Evolutionary conservation across 768 basidiomycete species (phyloP).

Genomic region (Tulasnella sp.): DNA sequence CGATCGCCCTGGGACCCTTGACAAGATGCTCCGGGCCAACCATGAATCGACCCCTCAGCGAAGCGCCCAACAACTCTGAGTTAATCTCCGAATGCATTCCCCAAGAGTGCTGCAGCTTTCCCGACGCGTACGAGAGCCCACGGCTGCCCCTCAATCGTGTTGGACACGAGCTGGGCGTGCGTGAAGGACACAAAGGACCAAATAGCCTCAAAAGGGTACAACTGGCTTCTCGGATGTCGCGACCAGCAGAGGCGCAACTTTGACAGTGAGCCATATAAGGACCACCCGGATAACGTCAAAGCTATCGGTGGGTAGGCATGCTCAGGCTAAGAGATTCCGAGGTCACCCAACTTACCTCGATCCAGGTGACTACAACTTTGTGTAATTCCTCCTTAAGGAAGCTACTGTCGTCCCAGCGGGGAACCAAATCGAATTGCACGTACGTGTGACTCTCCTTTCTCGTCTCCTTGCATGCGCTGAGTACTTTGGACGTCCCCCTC

Average conservation of each 20-base stretch:
- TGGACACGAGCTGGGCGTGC: conserved; percentile 58
- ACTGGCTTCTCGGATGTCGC: background rate
- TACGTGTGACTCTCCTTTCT: conserved; percentile 34
- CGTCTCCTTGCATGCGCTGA: no score
- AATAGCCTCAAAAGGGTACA: conserved; percentile 50
- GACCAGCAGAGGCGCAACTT: conserved; percentile 17
- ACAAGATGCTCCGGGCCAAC: background rate
- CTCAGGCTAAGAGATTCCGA: no score
- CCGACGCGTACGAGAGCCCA: conserved; percentile 69
- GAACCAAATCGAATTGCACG: conserved; percentile 82
- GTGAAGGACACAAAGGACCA: conserved; percentile 50
- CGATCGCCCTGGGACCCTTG: conserved; percentile 13
- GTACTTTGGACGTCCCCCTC: no score
- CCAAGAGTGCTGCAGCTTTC: conserved; percentile 70
- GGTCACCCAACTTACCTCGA: background rate
- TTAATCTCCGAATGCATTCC: conserved; percentile 82
- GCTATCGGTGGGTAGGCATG: conserved; percentile 14
- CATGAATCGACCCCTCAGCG: conserved; percentile 64
- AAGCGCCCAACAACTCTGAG: conserved; percentile 67
- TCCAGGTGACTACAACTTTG: conserved; percentile 74
- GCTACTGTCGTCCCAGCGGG: conserved; percentile 64
- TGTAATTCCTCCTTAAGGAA: conserved; percentile 50
- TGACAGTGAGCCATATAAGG: conserved; percentile 33
- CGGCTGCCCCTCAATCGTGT: conserved; percentile 74
- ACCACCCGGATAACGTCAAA: conserved; percentile 43